Evolutionary conservation across 2,329 filamentous ascomycete genomes (phyloP), one percentile per base, ranked within the genome.

Genomic region (Pestalotiopsis sp.): DNA sequence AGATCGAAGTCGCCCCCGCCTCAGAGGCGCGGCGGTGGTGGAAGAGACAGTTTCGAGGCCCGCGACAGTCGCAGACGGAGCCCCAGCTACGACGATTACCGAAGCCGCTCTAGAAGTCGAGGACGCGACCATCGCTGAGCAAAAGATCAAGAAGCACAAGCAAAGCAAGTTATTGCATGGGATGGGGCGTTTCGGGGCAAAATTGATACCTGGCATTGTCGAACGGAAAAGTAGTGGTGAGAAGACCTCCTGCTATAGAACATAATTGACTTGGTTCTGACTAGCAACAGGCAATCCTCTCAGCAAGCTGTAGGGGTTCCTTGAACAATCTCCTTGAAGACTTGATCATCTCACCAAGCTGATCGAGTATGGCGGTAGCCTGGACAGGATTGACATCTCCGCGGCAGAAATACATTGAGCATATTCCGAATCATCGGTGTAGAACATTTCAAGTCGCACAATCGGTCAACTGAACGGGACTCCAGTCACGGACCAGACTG

Each of bases 21-120:
- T 4, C 78, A 76, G 17, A 74, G 76, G 70, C 73, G 79, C 57
- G 74, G 78, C 41, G 74, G 76, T 23, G 76, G 76, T 38, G 73
- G 79, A 62, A 75, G 77, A 71, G 77, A 74, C 36, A 76, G 74
- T 31, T 73, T 80, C 20, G 64, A 60, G 17, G 49, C 38, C 25
- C 64, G 56, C 14, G 78, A 78, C 36, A 72, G 73, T 61, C 75
- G 81, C 70, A 80, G 81, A 57, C 83, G 85, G 56, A 88, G 85
- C 70, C 83, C 82, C 9, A 87, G 84, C 67, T 82, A 81, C 58
- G 82, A 79, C 70, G 87, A 84, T 73, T 82, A 86, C 70, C 77
- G 76, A 41, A 82, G 80, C 67, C 79, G 78, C 62, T 84, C 82
- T 49, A 78, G 79, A 61, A 84, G 80, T 68, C 78, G 76, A 39